phyloP scores from a whole-genome alignment of 2,329 filamentous ascomycete genomes.

The Colletotrichum aenigma region DNA sequence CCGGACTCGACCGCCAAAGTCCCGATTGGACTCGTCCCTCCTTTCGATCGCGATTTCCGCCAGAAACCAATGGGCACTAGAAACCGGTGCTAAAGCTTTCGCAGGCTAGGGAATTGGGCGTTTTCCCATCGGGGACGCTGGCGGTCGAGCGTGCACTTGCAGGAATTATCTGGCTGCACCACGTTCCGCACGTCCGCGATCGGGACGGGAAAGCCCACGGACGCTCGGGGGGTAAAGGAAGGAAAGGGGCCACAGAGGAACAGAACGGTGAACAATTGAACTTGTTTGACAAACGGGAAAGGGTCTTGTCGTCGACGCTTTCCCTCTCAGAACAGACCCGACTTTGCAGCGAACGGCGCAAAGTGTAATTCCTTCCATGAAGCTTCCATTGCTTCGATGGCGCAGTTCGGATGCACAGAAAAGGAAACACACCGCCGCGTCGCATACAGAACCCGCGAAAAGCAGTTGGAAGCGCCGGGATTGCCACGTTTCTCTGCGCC shows the following conservation, averaged over 20 bases:
- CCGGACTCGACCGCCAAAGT: not conserved
- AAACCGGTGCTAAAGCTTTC: not conserved
- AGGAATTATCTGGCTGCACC: not conserved
- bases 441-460: not conserved
- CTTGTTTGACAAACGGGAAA: not conserved
- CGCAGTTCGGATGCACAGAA: not conserved
- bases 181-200: not conserved
- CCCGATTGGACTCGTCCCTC: not conserved
- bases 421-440: not conserved
- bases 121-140: not conserved
- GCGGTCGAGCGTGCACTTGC: not conserved
- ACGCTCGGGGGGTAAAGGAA: not conserved
- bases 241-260: not conserved
- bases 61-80: not conserved
- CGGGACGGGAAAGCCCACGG: not conserved
- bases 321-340: not conserved
- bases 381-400: not conserved
- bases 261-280: not conserved
- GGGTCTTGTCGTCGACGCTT: not conserved
- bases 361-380: constrained; percentile 15
- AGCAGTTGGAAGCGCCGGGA: not conserved
- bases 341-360: not conserved
- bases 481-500: not conserved
- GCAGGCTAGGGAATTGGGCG: not conserved
- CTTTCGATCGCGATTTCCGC: not conserved